Base-by-base conservation (phyloP, 106 monocot genomes). In the Dendrobium officinale region DNA sequence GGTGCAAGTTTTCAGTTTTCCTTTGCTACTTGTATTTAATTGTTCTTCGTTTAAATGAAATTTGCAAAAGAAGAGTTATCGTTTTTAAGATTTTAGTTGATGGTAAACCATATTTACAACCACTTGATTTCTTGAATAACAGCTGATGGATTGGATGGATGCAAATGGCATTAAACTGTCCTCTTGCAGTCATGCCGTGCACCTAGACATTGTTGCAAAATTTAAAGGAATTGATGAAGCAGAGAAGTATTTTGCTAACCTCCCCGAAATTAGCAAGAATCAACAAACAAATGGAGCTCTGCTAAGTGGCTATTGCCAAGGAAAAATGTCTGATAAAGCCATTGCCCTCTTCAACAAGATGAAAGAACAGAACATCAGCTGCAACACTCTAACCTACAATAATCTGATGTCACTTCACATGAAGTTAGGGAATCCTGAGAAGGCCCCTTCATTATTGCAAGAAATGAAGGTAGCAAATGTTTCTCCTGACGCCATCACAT, bases 101-200 rank as follows among this genome's bases (percentile, higher is more conserved):
- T 56, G 56, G 56, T 24, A 43, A 68, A 17, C 47, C 67, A 67
- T 54, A 17, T 74, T 73, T 42, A 73, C 73, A 15, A 42, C 19
- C 41, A 42, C 42, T 73, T 73, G 41, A 41, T 37, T 42, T 73
- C 17, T 73, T 18, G 19, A 37, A 73, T 73, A 20, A 58, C 82
- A 86, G 86, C 17, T 86, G 26, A 66, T 82, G 31, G 82, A 86
- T 51, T 86, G 86, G 86, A 86, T 86, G 86, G 77, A 86, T 13
- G 51, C n/a, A 41, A 79, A 16, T 80, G 73, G 73, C 17, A 54
- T 82, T 18, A 29, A 77, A 26, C 22, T 86, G 61, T 70, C 77
- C 6, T 11, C 37, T 24, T 80, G 77, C 29, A 55, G 72, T 55
- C 80, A 79, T 77, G 86, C 86, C 51, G 77, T 86, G 0, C 79